Evolutionary conservation across 2,329 filamentous ascomycete species (phyloP).

Genomic region (Lecanosticta acicola): DNA sequence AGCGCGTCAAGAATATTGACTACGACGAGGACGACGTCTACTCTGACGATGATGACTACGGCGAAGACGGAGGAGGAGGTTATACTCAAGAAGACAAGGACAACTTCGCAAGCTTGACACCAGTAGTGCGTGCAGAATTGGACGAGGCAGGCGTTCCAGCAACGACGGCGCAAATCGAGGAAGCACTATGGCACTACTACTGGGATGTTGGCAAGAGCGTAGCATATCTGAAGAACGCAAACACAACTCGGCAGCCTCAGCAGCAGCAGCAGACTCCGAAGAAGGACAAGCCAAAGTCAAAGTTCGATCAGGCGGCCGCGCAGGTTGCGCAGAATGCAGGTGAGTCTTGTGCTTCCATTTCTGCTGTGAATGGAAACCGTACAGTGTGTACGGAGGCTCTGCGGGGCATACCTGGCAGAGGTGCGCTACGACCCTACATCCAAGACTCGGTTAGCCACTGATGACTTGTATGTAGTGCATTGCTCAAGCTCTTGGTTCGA

Average conservation of each 20-base stretch:
- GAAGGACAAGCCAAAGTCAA: constrained; percentile 38
- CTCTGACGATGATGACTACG: constrained; percentile 44
- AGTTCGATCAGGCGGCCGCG: constrained; percentile 44
- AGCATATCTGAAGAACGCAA: constrained; percentile 60
- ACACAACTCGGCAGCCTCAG: constrained; percentile 21
- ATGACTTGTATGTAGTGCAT: background rate
- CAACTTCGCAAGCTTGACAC: constrained; percentile 30
- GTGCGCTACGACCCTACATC: constrained; percentile 2
- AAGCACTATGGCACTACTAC: constrained; percentile 92
- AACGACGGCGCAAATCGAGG: constrained; percentile 72
- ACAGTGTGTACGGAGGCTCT: background rate
- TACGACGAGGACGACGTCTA: constrained; percentile 50
- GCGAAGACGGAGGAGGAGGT: constrained; percentile 39
- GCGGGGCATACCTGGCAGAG: background rate
- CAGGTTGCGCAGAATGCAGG: constrained; percentile 40
- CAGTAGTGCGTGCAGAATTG: constrained; percentile 31
- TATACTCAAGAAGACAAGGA: constrained; percentile 37
- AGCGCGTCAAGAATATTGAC: constrained; percentile 43
- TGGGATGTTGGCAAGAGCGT: constrained; percentile 86
- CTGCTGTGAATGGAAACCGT: background rate
- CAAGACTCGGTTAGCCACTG: background rate
- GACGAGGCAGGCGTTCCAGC: constrained; percentile 39
- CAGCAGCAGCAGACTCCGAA: constrained; percentile 25
- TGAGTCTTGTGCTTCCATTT: constrained; percentile 34
- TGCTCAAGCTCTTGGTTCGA: constrained; percentile 55